Conservation (phyloP, 345 rosid species). For the Citrus unshiu region DNA sequence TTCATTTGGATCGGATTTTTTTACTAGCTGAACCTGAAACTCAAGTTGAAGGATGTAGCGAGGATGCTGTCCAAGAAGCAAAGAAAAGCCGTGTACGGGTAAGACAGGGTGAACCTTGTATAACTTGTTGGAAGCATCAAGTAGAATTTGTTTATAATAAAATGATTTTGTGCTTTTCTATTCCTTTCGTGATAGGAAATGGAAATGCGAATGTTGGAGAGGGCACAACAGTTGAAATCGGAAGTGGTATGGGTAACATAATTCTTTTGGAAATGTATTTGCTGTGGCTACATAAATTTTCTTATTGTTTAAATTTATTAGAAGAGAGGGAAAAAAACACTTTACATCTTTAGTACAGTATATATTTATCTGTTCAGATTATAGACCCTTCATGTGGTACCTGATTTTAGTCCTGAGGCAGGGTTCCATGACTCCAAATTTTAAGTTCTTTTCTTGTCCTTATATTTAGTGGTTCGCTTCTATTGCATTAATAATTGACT, state of each 20-base stretch:
- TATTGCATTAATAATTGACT: not conserved
- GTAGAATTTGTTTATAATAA: slow-evolving; percentile 9
- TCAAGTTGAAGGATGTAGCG: slow-evolving; percentile 66
- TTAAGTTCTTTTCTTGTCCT: not conserved
- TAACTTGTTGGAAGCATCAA: slow-evolving; percentile 4
- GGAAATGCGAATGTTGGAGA: slow-evolving; percentile 83
- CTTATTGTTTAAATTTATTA: not conserved
- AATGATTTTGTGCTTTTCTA: slow-evolving; percentile 17
- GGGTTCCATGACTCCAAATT: not conserved
- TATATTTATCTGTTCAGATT: not conserved
- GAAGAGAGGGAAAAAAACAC: not conserved
- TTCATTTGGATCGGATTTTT: slow-evolving; percentile 82
- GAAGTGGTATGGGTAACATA: slow-evolving; percentile 62
- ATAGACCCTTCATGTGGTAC: not conserved
- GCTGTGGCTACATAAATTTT: not conserved
- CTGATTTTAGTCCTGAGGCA: not conserved
- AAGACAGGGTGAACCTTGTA: slow-evolving; percentile 32
- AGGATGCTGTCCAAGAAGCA: slow-evolving; percentile 88
- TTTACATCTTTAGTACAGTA: not conserved
- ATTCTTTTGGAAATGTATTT: not conserved
- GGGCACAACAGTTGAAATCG: slow-evolving; percentile 50
- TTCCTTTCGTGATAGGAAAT: slow-evolving; percentile 54
- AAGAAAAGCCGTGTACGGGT: slow-evolving; percentile 82
- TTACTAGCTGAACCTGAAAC: slow-evolving; percentile 91
- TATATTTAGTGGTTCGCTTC: not conserved